Conservation (phyloP, 139 green algal species). For the Closterium sp. region DNA sequence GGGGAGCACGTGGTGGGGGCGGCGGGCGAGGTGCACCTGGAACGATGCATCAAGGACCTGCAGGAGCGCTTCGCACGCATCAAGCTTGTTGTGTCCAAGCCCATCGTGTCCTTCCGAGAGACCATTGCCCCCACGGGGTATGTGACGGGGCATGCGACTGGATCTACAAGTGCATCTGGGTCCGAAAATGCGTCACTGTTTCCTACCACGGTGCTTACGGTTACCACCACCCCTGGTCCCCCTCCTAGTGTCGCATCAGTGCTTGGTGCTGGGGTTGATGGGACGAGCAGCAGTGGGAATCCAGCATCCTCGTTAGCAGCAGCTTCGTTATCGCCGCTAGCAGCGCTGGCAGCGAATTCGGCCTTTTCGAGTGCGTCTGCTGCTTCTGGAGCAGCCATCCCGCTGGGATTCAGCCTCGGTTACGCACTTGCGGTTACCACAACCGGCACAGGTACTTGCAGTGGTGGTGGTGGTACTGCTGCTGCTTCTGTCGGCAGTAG, state of each 20-base stretch:
- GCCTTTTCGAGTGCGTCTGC: background rate
- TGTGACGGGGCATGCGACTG: background rate
- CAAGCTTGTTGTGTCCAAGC: conserved; percentile 84
- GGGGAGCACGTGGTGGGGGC: conserved; percentile 73
- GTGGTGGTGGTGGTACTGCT: background rate
- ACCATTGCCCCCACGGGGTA: conserved; percentile 25
- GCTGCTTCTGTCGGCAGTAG: background rate
- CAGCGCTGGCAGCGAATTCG: background rate
- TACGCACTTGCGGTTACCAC: background rate
- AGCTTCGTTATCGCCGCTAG: background rate
- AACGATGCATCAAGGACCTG: conserved; percentile 94
- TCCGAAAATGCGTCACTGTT: background rate
- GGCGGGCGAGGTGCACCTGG: conserved; percentile 95
- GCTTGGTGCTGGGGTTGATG: background rate
- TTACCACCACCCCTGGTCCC: background rate
- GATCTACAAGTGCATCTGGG: conserved; percentile 60
- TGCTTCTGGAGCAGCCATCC: background rate
- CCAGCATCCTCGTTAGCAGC: background rate
- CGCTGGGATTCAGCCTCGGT: background rate
- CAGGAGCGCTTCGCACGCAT: conserved; percentile 83
- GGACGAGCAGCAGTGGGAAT: background rate
- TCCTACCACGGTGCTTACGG: background rate
- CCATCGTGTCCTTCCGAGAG: conserved; percentile 91
- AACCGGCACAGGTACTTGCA: background rate
- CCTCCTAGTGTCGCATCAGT: background rate